These are phyloP conservation scores for Phytopythium aichiense DNA, from an alignment of 352 stramenopile species.

Conservation along the genomic window DNA sequence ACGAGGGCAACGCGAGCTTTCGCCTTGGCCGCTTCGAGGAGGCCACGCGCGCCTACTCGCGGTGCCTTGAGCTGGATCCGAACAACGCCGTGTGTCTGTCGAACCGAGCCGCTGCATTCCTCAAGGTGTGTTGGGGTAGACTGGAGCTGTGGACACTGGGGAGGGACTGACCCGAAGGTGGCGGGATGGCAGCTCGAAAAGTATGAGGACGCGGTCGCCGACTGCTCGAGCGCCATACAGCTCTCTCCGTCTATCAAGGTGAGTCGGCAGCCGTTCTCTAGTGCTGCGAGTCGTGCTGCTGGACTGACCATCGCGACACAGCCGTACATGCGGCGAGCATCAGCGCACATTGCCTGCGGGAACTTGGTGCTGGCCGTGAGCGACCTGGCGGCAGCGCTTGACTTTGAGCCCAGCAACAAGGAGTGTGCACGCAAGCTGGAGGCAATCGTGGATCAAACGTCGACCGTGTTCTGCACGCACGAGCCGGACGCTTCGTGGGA, in stretches of 20 bases:
- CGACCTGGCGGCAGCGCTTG: constrained; percentile 38
- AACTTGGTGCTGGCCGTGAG: constrained; percentile 24
- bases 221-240: constrained; percentile 46
- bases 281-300: not conserved
- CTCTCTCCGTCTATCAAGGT: constrained; percentile 60
- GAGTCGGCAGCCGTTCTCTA: not conserved
- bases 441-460: constrained; percentile 17
- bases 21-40: constrained; percentile 26
- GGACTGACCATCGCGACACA: constrained; percentile 10
- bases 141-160: not conserved
- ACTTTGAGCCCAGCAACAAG: constrained; percentile 49
- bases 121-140: constrained; percentile 36
- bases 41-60: constrained; percentile 44
- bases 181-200: constrained; percentile 23
- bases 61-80: constrained; percentile 41
- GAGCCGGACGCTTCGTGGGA: not conserved
- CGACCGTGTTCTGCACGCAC: not conserved
- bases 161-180: constrained; percentile 4
- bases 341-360: constrained; percentile 28
- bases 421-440: constrained; percentile 40
- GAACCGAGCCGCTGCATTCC: constrained; percentile 59
- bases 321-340: constrained; percentile 54
- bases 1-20: constrained; percentile 58
- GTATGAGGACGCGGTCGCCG: constrained; percentile 32
- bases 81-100: constrained; percentile 41